phyloP scores from a whole-genome alignment of 768 basidiomycete genomes.

The Hypsizygus marmoreus region DNA sequence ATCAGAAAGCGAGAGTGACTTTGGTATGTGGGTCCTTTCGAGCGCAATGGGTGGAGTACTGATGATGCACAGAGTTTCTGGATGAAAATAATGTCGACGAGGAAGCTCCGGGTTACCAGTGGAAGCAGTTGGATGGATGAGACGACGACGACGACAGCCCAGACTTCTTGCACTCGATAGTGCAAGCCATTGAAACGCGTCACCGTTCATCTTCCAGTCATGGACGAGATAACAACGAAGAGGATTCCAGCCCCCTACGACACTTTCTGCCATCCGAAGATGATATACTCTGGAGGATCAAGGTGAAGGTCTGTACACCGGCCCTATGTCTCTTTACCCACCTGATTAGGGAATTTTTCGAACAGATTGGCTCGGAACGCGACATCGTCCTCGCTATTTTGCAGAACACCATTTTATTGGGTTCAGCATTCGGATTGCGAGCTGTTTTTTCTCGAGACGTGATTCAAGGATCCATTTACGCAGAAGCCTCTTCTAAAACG shows the following conservation, averaged over 20 bases:
- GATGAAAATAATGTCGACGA: neutral
- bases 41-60: neutral
- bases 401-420: neutral
- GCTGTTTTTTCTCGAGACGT: neutral
- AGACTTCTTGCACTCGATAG: neutral
- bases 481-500: neutral
- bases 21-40: neutral
- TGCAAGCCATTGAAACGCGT: neutral
- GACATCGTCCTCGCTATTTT: constrained; percentile 1
- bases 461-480: neutral
- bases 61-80: neutral
- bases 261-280: neutral
- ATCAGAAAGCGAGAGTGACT: neutral
- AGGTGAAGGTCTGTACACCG: neutral
- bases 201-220: neutral
- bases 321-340: neutral
- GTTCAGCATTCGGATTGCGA: neutral
- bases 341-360: neutral
- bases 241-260: neutral
- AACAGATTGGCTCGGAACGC: neutral
- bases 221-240: neutral
- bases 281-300: neutral
- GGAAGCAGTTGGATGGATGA: neutral
- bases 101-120: neutral
- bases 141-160: no score